Evolutionary conservation across 2,329 filamentous ascomycete species (phyloP).

Genomic region (Apiospora arundinis): DNA sequence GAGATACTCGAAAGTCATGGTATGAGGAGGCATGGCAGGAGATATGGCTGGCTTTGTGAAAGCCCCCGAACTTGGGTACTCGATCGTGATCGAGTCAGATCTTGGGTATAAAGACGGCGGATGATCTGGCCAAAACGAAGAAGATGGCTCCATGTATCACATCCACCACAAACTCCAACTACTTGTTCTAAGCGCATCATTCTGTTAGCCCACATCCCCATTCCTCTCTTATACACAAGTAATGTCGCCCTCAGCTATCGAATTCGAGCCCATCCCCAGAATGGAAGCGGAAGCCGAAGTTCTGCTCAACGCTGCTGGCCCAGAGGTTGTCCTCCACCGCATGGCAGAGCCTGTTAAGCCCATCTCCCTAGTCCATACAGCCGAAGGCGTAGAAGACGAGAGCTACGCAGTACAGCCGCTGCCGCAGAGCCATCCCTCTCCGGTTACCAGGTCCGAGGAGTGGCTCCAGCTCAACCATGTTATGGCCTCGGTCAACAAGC

Average conservation of each 20-base stretch:
- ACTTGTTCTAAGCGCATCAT: not conserved
- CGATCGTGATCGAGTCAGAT: not conserved
- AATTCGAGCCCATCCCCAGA: not conserved
- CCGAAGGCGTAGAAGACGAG: not conserved
- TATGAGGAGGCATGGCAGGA: not conserved
- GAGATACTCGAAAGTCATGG: not conserved
- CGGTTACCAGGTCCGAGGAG: not conserved
- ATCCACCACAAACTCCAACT: not conserved
- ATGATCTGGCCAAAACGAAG: not conserved
- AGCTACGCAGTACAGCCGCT: not conserved
- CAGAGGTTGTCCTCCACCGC: not conserved
- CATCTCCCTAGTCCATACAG: not conserved
- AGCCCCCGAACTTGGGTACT: not conserved
- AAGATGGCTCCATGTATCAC: not conserved
- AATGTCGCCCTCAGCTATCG: not conserved
- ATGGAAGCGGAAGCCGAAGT: not conserved
- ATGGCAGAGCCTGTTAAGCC: not conserved
- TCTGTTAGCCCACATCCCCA: not conserved
- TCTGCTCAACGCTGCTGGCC: not conserved
- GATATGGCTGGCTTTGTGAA: not conserved
- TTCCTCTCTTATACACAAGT: not conserved
- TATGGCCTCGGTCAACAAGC: conserved; percentile 31
- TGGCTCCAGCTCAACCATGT: conserved; percentile 32
- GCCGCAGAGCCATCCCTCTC: not conserved
- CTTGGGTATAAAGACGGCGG: not conserved